These are phyloP conservation scores for Bipolaris bicolor DNA, from an alignment of 2,329 filamentous ascomycete species.

Conservation along the genomic window DNA sequence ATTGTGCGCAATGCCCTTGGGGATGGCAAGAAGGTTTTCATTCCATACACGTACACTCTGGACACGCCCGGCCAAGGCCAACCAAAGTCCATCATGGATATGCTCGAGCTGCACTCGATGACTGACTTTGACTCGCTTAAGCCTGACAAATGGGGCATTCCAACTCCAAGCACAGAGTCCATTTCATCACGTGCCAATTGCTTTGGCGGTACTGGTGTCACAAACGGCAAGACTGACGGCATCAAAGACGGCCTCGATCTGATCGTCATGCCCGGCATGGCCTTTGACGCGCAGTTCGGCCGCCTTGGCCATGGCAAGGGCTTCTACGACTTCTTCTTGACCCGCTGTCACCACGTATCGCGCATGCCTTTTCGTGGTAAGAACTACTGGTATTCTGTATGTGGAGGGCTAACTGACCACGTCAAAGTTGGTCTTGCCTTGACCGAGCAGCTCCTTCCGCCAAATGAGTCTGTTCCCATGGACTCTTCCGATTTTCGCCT, in stretches of 20 bases:
- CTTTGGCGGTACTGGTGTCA: conserved; percentile 67
- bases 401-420: conserved; percentile 46
- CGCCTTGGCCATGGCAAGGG: conserved; percentile 93
- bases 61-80: conserved; percentile 48
- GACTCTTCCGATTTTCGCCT: conserved; percentile 78
- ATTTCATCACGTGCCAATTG: conserved; percentile 73
- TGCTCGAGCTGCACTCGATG: conserved; percentile 78
- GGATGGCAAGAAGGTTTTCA: conserved; percentile 82
- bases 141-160: conserved; percentile 91
- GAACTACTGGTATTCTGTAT: conserved; percentile 43
- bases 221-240: conserved; percentile 44
- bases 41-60: conserved; percentile 82
- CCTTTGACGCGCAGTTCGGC: conserved; percentile 78
- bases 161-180: conserved; percentile 73
- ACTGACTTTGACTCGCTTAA: conserved; percentile 79
- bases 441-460: conserved; percentile 78
- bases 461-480: conserved; percentile 72
- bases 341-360: conserved; percentile 67
- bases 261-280: conserved; percentile 90
- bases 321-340: conserved; percentile 94
- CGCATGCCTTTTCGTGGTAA: conserved; percentile 66
- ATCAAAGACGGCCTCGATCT: conserved; percentile 69
- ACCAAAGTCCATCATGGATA: conserved; percentile 84
- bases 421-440: conserved; percentile 77
- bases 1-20: conserved; percentile 82